Evolutionary conservation across 768 basidiomycete genomes (phyloP).

Genomic region (Tricholoma terreum): DNA sequence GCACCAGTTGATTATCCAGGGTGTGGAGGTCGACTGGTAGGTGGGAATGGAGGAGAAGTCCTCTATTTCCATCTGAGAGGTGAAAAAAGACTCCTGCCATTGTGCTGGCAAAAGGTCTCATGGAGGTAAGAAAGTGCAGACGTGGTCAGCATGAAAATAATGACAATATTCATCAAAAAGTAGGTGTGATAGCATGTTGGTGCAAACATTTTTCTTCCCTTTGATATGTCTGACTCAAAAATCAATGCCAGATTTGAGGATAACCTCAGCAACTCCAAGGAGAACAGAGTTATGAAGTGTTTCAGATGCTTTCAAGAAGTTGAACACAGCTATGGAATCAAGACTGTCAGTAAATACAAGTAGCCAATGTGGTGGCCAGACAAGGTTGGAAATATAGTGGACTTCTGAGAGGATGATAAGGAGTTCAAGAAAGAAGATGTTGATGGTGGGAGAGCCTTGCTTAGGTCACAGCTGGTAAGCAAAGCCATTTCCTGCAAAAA

Average conservation of each 20-base stretch:
- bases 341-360: constrained; percentile 17
- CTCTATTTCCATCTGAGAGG: constrained; percentile 8
- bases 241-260: constrained; percentile 13
- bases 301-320: constrained; percentile 2
- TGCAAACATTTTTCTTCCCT: constrained; percentile 13
- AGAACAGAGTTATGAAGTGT: background rate
- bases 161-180: constrained; percentile 13
- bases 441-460: no score
- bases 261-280: background rate
- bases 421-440: constrained; percentile 5
- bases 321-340: constrained; percentile 11
- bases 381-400: constrained; percentile 2
- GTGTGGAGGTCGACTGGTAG: no score
- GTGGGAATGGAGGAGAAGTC: background rate
- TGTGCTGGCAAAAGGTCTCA: no score
- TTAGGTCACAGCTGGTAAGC: no score
- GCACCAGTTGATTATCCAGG: constrained; percentile 10
- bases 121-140: constrained; percentile 15
- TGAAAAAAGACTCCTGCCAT: no score
- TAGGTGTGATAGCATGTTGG: constrained; percentile 15
- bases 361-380: constrained; percentile 7
- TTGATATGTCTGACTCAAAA: constrained; percentile 16
- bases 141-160: constrained; percentile 11
- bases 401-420: constrained; percentile 4
- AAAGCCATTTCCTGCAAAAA: no score